Evolutionary conservation across 176 grass and related monocot genomes (phyloP).

Genomic region (Melocanna baccifera): DNA sequence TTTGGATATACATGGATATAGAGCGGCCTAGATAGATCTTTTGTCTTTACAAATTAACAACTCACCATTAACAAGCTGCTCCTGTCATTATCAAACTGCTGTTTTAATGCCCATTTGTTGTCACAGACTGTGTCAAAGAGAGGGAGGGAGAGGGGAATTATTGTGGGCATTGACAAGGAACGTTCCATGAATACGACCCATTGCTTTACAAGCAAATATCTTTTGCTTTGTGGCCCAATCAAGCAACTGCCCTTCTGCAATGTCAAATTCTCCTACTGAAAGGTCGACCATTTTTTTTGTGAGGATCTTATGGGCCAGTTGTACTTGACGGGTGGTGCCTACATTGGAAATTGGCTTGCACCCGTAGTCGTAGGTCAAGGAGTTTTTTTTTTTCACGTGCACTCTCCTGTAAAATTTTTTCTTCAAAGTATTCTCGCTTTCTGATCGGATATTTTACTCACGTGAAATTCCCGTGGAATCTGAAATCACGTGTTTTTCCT

Average conservation of each 20-base stretch:
- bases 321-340: neutral
- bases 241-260: neutral
- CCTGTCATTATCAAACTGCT: neutral
- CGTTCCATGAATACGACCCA: neutral
- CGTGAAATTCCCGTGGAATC: neutral
- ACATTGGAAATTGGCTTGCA: neutral
- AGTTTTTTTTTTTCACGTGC: neutral
- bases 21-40: neutral
- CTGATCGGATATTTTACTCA: neutral
- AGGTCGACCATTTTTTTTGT: neutral
- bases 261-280: neutral
- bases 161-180: neutral
- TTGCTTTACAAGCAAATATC: neutral
- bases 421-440: too few relatives aligned
- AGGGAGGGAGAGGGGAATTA: neutral
- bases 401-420: neutral
- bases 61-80: neutral
- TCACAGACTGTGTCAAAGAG: neutral
- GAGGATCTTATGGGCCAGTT: neutral
- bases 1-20: too few relatives aligned
- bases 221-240: neutral
- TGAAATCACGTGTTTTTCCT: neutral
- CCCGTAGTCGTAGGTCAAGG: neutral
- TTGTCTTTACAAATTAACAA: neutral
- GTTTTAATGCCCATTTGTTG: neutral